Percentiles rank a stretch among this genome's conserved stretches.
Conservation (phyloP, 192 early-diverging fungal genomes). For the Obelidium mucronatum region DNA sequence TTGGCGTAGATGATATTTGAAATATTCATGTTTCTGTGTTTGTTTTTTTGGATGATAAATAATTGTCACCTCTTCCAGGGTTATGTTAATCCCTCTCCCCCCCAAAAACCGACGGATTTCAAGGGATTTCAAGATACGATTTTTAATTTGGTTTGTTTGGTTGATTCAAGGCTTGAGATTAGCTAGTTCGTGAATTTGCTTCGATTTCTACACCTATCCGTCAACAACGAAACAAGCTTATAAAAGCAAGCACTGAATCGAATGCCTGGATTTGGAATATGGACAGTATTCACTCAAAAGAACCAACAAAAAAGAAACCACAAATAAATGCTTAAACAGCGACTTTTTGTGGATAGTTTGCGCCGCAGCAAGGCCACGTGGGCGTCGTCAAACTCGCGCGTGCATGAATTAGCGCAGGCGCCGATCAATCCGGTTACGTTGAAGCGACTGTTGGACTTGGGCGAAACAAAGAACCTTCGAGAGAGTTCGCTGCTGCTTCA, state of each 20-base stretch:
- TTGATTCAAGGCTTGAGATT: too few species aligned
- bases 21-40: background rate
- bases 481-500: slow-evolving; percentile 47
- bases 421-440: slow-evolving; percentile 77
- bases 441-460: slow-evolving; percentile 77
- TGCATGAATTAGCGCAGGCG: slow-evolving; percentile 51
- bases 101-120: background rate
- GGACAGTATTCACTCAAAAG: too few species aligned
- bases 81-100: background rate
- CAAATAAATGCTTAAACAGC: too few species aligned
- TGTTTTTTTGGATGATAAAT: background rate
- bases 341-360: background rate
- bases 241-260: too few species aligned
- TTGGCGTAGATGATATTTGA: too few species aligned
- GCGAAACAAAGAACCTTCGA: slow-evolving; percentile 59
- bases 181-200: too few species aligned
- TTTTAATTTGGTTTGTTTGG: too few species aligned
- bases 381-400: slow-evolving; percentile 17
- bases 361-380: slow-evolving; percentile 17
- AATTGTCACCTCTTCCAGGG: background rate
- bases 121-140: background rate
- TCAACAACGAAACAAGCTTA: too few species aligned
- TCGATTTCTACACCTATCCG: too few species aligned
- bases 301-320: too few species aligned
- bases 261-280: too few species aligned